Evolutionary conservation across 73 alveolate species (phyloP).

Genomic region (Stentor coeruleus): DNA sequence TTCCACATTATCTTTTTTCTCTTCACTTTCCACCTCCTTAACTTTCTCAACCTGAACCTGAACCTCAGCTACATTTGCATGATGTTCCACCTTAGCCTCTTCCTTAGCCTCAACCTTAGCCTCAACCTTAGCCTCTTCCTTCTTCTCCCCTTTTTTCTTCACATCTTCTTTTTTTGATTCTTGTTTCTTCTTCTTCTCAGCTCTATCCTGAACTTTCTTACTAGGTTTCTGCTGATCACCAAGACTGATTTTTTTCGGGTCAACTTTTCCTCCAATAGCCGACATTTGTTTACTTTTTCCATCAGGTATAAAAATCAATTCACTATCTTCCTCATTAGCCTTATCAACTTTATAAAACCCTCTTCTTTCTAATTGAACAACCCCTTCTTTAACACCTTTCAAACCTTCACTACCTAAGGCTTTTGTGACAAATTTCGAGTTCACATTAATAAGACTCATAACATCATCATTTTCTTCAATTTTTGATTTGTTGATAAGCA

Average conservation of each 20-base stretch:
- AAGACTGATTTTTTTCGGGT: slow-evolving; percentile 28
- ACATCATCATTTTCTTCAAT: slow-evolving; percentile 82
- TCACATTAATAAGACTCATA: slow-evolving; percentile 64
- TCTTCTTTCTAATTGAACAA: slow-evolving; percentile 91
- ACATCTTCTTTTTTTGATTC: slow-evolving; percentile 29
- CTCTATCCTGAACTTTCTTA: slow-evolving; percentile 37
- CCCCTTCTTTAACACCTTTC: slow-evolving; percentile 59
- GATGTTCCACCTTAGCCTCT: slow-evolving; percentile 17
- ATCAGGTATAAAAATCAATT: slow-evolving; percentile 87
- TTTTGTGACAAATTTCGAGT: slow-evolving; percentile 74
- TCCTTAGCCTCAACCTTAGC: slow-evolving; percentile 26
- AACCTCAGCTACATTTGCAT: neutral
- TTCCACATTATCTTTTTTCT: no score
- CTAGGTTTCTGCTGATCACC: slow-evolving; percentile 35
- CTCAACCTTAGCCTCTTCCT: slow-evolving; percentile 31
- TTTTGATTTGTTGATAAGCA: slow-evolving; percentile 77
- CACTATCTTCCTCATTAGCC: slow-evolving; percentile 56
- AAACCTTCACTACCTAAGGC: slow-evolving; percentile 81
- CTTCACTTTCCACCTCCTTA: no score
- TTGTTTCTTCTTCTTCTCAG: slow-evolving; percentile 40
- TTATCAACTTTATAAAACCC: slow-evolving; percentile 90
- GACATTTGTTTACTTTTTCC: slow-evolving; percentile 81
- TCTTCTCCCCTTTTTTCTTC: slow-evolving; percentile 28
- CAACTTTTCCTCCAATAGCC: slow-evolving; percentile 36
- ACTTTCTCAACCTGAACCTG: no score